A percentile compares a stretch with the other conserved stretches of the same genome.
Evolutionary conservation across 345 rosid species (phyloP).

Genomic region (Populus pruinosa): DNA sequence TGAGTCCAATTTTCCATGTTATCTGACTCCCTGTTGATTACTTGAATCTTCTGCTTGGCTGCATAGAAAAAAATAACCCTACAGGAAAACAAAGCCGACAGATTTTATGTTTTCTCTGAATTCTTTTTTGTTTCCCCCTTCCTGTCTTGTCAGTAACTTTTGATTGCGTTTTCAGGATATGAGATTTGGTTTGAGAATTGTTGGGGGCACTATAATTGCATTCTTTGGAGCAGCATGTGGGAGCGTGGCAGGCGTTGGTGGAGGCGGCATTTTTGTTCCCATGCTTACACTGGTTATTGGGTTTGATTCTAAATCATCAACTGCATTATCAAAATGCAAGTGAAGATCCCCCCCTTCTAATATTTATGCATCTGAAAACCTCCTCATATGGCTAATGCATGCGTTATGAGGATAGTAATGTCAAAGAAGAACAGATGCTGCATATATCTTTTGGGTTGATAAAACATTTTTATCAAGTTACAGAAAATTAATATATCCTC

Average conservation of each 20-base stretch:
- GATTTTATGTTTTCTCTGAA: not conserved
- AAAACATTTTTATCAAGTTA: not conserved
- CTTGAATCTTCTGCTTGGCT: not conserved
- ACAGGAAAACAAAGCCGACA: not conserved
- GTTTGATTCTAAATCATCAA: conserved; percentile 47
- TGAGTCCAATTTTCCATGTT: not conserved
- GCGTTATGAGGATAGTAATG: not conserved
- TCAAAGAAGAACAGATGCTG: not conserved
- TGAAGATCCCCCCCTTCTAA: not conserved
- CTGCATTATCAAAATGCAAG: conserved; percentile 49
- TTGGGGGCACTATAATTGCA: conserved; percentile 35
- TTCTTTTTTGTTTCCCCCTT: not conserved
- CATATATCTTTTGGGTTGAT: not conserved
- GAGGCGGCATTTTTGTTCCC: conserved; percentile 52
- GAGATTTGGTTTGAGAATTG: conserved; percentile 42
- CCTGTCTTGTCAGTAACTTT: not conserved
- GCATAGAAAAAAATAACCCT: not conserved
- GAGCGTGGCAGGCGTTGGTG: conserved; percentile 55
- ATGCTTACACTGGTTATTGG: conserved; percentile 48
- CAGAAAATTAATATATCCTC: too few species aligned
- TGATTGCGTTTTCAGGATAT: conserved; percentile 23
- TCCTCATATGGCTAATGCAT: not conserved
- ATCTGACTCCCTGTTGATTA: too few species aligned
- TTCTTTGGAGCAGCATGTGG: conserved; percentile 55
- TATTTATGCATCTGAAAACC: not conserved